Evolutionary conservation across 805 yeast species (phyloP).

Genomic region (Kodamaea hsintzibuensis): DNA sequence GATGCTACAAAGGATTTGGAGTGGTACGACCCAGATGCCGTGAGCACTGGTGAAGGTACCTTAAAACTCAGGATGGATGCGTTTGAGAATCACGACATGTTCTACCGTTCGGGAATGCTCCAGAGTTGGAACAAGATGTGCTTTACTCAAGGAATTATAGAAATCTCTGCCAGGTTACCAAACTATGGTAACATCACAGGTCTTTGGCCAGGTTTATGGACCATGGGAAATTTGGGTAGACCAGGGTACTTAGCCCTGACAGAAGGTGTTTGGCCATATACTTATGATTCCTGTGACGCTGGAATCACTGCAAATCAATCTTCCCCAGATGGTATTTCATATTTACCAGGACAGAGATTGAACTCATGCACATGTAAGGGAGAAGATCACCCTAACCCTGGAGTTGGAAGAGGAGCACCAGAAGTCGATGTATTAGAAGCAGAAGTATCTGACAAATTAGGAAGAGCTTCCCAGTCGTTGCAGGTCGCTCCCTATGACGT

Average conservation of each 20-base stretch:
- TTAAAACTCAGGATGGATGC: slow-evolving; percentile 37
- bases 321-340: slow-evolving; percentile 40
- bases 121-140: slow-evolving; percentile 43
- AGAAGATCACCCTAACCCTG: slow-evolving; percentile 38
- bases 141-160: slow-evolving; percentile 33
- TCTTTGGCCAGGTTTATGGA: slow-evolving; percentile 43
- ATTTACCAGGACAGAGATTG: slow-evolving; percentile 38
- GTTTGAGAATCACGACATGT: slow-evolving; percentile 33
- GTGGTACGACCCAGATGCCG: slow-evolving; percentile 45
- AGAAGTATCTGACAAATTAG: slow-evolving; percentile 16
- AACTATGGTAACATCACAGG: slow-evolving; percentile 33
- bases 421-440: slow-evolving; percentile 29
- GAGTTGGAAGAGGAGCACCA: slow-evolving; percentile 42
- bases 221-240: slow-evolving; percentile 38
- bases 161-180: slow-evolving; percentile 32
- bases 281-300: slow-evolving; percentile 37
- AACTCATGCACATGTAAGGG: slow-evolving; percentile 35
- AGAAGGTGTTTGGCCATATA: slow-evolving; percentile 43
- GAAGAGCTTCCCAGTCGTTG: slow-evolving; percentile 36
- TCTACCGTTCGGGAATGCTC: slow-evolving; percentile 41
- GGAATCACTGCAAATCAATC: slow-evolving; percentile 42
- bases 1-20: slow-evolving; percentile 43
- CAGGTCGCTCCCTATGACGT: slow-evolving; percentile 48
- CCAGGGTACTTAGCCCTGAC: slow-evolving; percentile 38
- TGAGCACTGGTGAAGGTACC: slow-evolving; percentile 41